A percentile compares a stretch with the other conserved stretches of the same genome.
Conservation (phyloP, 2,329 filamentous ascomycete species). For the Aspergillus fumigatiaffinis region DNA sequence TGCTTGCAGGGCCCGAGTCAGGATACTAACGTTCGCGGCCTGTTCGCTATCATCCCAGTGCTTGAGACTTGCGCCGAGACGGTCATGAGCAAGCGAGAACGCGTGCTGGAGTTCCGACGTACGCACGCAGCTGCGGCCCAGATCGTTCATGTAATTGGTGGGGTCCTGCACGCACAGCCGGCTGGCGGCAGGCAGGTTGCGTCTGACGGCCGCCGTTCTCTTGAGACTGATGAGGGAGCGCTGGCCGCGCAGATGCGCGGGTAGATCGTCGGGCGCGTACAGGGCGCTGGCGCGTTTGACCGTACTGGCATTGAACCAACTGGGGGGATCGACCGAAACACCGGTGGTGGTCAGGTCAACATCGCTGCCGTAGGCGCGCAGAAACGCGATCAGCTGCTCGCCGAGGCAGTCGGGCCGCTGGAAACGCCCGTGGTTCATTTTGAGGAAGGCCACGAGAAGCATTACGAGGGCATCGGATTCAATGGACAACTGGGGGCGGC, state of each 20-base stretch:
- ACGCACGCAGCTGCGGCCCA: constrained; percentile 47
- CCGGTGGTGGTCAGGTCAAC: constrained; percentile 46
- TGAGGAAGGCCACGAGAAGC: constrained; percentile 54
- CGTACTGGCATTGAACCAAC: constrained; percentile 34
- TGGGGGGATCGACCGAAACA: constrained; percentile 48
- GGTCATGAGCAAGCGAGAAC: constrained; percentile 30
- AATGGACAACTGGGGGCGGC: constrained; percentile 48
- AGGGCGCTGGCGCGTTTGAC: constrained; percentile 12
- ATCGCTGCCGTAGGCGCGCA: constrained; percentile 46
- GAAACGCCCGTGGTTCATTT: constrained; percentile 37
- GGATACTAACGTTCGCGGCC: constrained; percentile 15
- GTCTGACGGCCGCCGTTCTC: constrained; percentile 27
- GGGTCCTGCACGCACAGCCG: constrained; percentile 58
- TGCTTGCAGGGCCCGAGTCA: constrained; percentile 22
- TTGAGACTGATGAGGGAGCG: constrained; percentile 35
- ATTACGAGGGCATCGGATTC: constrained; percentile 54
- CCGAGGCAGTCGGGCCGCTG: constrained; percentile 31
- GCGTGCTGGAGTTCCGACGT: constrained; percentile 50
- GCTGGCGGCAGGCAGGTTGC: constrained; percentile 25
- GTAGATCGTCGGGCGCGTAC: constrained; percentile 6
- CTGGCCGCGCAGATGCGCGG: constrained; percentile 35
- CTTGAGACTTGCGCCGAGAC: constrained; percentile 20
- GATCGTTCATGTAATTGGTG: constrained; percentile 54
- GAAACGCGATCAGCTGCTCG: constrained; percentile 45
- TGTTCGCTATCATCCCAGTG: constrained; percentile 18